phyloP scores from a whole-genome alignment of 768 basidiomycete species.

The Porpolomopsis calyptriformis region DNA sequence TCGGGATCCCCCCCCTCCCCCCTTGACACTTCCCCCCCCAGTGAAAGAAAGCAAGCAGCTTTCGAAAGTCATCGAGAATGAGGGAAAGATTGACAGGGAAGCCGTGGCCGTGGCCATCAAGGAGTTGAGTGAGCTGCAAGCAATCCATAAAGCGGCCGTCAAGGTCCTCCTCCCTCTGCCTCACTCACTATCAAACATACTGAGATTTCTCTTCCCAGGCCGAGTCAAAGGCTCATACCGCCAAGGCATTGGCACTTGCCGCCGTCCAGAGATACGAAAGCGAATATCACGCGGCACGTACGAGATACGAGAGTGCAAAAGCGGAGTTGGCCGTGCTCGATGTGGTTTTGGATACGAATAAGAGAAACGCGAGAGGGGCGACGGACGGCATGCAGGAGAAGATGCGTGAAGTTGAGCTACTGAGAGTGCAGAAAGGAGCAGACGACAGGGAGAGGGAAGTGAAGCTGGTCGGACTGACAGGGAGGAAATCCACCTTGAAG shows the following conservation, averaged over 20 bases:
- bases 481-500: neutral
- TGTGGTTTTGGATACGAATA: slow-evolving; percentile 39
- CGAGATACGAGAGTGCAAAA: slow-evolving; percentile 43
- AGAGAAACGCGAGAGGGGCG: slow-evolving; percentile 43
- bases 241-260: slow-evolving; percentile 42
- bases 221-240: slow-evolving; percentile 46
- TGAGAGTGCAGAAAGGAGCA: slow-evolving; percentile 52
- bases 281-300: slow-evolving; percentile 49
- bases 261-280: slow-evolving; percentile 56
- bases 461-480: slow-evolving; percentile 31
- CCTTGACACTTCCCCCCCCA: too few relatives aligned
- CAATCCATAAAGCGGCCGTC: slow-evolving; percentile 55
- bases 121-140: slow-evolving; percentile 58
- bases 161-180: slow-evolving; percentile 36
- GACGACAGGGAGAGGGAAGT: slow-evolving; percentile 62
- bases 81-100: slow-evolving; percentile 57
- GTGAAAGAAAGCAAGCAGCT: slow-evolving; percentile 46
- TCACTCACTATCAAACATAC: neutral
- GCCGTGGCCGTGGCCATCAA: slow-evolving; percentile 49
- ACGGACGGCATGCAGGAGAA: slow-evolving; percentile 60
- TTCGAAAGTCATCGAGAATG: slow-evolving; percentile 59
- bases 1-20: neutral
- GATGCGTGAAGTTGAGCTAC: slow-evolving; percentile 59
- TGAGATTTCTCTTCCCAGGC: slow-evolving; percentile 23
- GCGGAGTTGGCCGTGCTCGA: slow-evolving; percentile 36